Base-by-base conservation (phyloP, 371 early-diverging fungal species). In the Rhizoclosmatium hyalinum region DNA sequence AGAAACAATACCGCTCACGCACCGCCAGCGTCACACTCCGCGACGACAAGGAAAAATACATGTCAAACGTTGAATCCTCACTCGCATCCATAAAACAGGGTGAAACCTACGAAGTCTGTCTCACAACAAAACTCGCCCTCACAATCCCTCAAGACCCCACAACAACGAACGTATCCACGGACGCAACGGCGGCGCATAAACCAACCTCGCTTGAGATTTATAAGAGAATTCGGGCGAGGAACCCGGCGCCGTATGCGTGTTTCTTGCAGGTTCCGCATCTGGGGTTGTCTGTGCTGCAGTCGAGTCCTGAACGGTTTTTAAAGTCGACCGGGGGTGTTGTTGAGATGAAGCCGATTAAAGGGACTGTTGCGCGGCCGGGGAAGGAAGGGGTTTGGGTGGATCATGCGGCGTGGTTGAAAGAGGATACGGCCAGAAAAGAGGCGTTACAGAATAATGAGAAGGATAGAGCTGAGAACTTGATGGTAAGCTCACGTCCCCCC, bases 261-360 rank as follows among this genome's bases (percentile, higher is more conserved):
- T 88, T 92, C 8, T 45, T 97, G 3, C 78, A 82, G 64, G 78
- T 83, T 14, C 82, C 80, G 2, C 68, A 76, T 0, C 3, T 63
- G 17, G 63, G 71, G 8, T 67, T 81, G 2, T 32, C 74, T 8
- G 46, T 87, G 44, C 42, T 78, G n/a, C 86, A 90, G 10, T 92
- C 94, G 2, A 91, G 92, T 10, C 98, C 98, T 3, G 98, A 98
- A 80, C 86, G 94, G 8, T 98, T 97, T 78, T 66, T 97, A 24
- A 82, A 87, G 60, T 83, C 92, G 0, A 81, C 81, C 3, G 72
- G 65, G 6, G 83, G 83, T 5, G 77, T 82, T 14, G 88, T 93
- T 3, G 93, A 92, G 75, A 96, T 96, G 97, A 96, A 95, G 75
- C 98, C 98, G 0, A 97, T 97, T 83, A 98, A 98, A 79, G 98